phyloP scores from a whole-genome alignment of 108 stramenopile species.

The Chaetoceros muelleri region DNA sequence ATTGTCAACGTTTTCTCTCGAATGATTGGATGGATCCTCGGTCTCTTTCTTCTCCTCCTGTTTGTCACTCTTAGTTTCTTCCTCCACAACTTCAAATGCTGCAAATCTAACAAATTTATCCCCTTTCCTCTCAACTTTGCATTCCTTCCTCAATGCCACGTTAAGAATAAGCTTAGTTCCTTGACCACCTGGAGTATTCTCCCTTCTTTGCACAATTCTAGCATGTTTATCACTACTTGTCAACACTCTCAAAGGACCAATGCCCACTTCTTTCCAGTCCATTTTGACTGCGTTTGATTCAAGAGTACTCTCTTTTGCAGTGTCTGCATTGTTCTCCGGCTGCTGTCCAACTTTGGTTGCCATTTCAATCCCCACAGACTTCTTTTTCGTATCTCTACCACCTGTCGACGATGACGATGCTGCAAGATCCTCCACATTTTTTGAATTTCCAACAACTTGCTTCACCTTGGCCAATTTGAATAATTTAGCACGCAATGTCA shows the following conservation, averaged over 20 bases:
- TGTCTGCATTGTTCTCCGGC: slow-evolving; percentile 5
- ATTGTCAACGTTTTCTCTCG: too few relatives aligned
- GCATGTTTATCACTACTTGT: slow-evolving; percentile 8
- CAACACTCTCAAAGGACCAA: slow-evolving; percentile 58
- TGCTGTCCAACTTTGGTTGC: slow-evolving; percentile 1
- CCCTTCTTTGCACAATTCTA: slow-evolving; percentile 66
- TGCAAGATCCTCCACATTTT: neutral
- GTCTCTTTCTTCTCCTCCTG: neutral
- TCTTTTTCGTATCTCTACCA: slow-evolving; percentile 15
- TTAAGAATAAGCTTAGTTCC: slow-evolving; percentile 63
- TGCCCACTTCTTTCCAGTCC: slow-evolving; percentile 62
- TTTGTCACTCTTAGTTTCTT: neutral
- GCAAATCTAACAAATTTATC: slow-evolving; percentile 14
- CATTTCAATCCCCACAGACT: slow-evolving; percentile 10
- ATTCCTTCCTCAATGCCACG: slow-evolving; percentile 29
- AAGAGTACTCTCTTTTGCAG: neutral
- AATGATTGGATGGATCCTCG: too few relatives aligned
- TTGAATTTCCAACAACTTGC: slow-evolving; percentile 10
- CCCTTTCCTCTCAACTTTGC: slow-evolving; percentile 13
- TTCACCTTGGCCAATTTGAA: slow-evolving; percentile 25
- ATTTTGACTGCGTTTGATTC: slow-evolving; percentile 8
- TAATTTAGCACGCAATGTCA: slow-evolving; percentile 47
- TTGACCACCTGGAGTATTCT: slow-evolving; percentile 34
- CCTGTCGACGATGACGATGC: slow-evolving; percentile 27
- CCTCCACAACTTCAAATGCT: neutral